Base-by-base conservation (phyloP, 2,329 filamentous ascomycete species). In the Epichloe hybrida region DNA sequence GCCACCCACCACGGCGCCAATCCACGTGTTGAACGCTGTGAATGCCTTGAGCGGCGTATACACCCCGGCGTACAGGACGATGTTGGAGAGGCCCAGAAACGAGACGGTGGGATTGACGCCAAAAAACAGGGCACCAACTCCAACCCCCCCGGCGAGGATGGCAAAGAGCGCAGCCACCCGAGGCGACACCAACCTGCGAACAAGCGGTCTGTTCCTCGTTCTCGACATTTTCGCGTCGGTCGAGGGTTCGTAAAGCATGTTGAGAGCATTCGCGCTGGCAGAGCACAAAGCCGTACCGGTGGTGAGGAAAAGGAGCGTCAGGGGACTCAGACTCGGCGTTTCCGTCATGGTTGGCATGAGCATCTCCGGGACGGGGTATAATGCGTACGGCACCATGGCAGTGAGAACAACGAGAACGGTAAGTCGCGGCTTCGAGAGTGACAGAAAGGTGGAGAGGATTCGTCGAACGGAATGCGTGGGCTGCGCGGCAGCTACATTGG, bases 101-200 rank as follows among this genome's bases (percentile, higher is more conserved):
- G 93, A 86, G 1, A 93, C 89, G 0, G 93, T 97, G 3, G 90
- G 88, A 64, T 97, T 98, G 46, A 95, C 93, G 53, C 93, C 93
- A 54, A 87, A 82, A 82, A 89, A 94, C 1, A 98, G 74, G 0
- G 84, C 79, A 2, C 76, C 79, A 0, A 85, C 77, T 49, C 93
- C 93, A 1, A 77, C 63, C 0, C 76, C 62, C 6, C 84, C 91
- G 1, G 86, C 84, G 2, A 79, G 65, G n/a, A 87, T 64, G 9
- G 90, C 93, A 63, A 97, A 98, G 15, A 85, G 57, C 2, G 87
- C 69, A 4, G 93, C 93, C 17, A 77, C 80, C 31, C 81, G 78
- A 5, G 75, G 75, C 37, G 81, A 83, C 40, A 98, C 73, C 1
- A 98, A 78, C 7, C 81, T 81, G 46, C 93, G 80, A 3, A 96